Evolutionary conservation across 2,329 filamentous ascomycete genomes (phyloP), one percentile per base, ranked within the genome.

Genomic region (Colletotrichum plurivorum): DNA sequence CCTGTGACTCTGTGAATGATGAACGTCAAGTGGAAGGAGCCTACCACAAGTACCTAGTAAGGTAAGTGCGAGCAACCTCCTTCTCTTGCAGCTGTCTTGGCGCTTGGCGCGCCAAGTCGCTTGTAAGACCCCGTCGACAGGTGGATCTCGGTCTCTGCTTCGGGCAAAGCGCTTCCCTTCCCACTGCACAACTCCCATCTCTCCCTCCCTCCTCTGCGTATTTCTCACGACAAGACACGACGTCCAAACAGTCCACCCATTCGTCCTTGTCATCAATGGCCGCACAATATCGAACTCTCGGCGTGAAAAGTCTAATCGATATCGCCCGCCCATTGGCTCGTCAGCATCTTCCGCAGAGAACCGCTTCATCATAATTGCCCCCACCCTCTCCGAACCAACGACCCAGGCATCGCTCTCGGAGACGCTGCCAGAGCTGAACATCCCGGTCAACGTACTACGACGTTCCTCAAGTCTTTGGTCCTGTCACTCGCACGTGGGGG

Each of bases 61-160:
- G 20, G 20, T 22, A 22, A 31, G 31, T 10, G 31, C 10, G 31
- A 36, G 31, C 10, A 36, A 36, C 31, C 31, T 12, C 31, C 31
- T 36, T 36, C 31, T 36, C 31, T 36, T 10, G 31, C 31, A 36
- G 9, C 31, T 36, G 51, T 46, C 64, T 67, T 67, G 64, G 58
- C 65, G 65, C 39, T 48, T 57, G 53, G 48, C 45, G 67, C 67
- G 67, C 63, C 67, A 69, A 67, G 67, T 61, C 51, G 67, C 49
- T 64, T 54, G 36, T 6, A 52, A 16, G 6, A 13, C 20, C 31
- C 45, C 43, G 25, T 25, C 15, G 5, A 9, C n/a, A 9, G 25
- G n/a, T 41, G 65, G 65, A 10, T 10, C 45, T 61, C 63, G 62
- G 54, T 66, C 16, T 62, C 43, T 52, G 22, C 16, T 69, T 69